Percentiles rank a stretch among this genome's conserved stretches.
phyloP scores from a whole-genome alignment of 2,329 filamentous ascomycete species.

The Thelonectria olida region DNA sequence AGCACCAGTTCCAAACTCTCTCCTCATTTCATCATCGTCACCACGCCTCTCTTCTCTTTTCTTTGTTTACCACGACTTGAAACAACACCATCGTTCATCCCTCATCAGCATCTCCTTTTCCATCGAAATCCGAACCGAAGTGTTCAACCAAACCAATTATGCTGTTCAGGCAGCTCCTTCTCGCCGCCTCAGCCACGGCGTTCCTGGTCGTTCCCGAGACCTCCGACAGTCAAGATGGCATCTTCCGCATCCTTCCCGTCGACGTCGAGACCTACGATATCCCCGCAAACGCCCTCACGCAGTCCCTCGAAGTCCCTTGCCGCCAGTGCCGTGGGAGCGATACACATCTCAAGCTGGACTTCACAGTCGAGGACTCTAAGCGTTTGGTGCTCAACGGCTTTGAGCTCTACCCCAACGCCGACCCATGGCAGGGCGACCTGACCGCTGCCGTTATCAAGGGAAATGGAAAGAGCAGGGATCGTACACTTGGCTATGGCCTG shows the following conservation, averaged over 20 bases:
- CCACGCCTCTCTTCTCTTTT: neutral
- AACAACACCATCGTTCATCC: neutral
- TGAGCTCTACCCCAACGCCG: slow-evolving; percentile 65
- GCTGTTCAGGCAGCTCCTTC: slow-evolving; percentile 45
- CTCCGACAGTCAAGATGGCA: slow-evolving; percentile 51
- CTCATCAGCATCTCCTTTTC: neutral
- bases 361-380: slow-evolving; percentile 60
- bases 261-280: slow-evolving; percentile 49
- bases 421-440: slow-evolving; percentile 55
- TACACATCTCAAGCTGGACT: slow-evolving; percentile 61
- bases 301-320: slow-evolving; percentile 61
- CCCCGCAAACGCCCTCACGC: slow-evolving; percentile 44
- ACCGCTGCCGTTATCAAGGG: slow-evolving; percentile 57
- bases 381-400: slow-evolving; percentile 67
- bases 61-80: neutral
- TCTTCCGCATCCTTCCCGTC: slow-evolving; percentile 53
- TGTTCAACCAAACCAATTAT: slow-evolving; percentile 32
- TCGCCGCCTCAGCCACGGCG: slow-evolving; percentile 51
- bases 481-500: slow-evolving; percentile 61
- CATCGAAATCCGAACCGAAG: neutral
- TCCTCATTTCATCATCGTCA: neutral
- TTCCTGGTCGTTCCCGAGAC: slow-evolving; percentile 65
- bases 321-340: slow-evolving; percentile 59
- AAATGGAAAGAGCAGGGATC: slow-evolving; percentile 45
- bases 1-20: neutral